Evolutionary conservation across 1,284 basidiomycete species (phyloP).

Genomic region (Fistulina hepatica): DNA sequence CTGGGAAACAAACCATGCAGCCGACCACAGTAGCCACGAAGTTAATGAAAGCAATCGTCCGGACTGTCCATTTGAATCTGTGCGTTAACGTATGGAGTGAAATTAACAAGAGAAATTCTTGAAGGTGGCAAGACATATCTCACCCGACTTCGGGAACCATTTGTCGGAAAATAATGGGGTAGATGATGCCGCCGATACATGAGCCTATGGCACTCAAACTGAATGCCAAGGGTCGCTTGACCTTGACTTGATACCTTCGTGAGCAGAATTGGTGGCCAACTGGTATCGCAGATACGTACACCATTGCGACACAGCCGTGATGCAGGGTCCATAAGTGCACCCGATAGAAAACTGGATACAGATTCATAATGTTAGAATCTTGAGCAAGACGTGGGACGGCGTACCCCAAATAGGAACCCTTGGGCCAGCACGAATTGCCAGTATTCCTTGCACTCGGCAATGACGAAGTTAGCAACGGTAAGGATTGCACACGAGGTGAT

Average conservation of each 20-base stretch:
- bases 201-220: conserved; percentile 30
- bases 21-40: conserved; percentile 24
- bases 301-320: conserved; percentile 35
- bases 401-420: conserved; percentile 31
- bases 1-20: conserved; percentile 19
- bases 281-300: conserved; percentile 12
- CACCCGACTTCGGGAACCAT: conserved; percentile 30
- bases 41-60: conserved; percentile 33
- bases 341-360: conserved; percentile 12
- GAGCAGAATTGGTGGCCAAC: not conserved
- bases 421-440: conserved; percentile 43
- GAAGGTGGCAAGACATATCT: conserved; percentile 7
- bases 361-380: not conserved
- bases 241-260: conserved; percentile 20
- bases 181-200: conserved; percentile 29
- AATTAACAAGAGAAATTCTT: no score
- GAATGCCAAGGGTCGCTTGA: conserved; percentile 26
- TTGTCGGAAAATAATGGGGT: conserved; percentile 30
- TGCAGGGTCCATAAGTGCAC: conserved; percentile 31
- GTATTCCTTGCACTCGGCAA: conserved; percentile 36
- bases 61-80: conserved; percentile 38
- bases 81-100: not conserved
- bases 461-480: conserved; percentile 36
- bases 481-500: conserved; percentile 28
- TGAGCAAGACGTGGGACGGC: conserved; percentile 7